Percentiles rank a stretch among this genome's conserved stretches.
These are phyloP conservation scores for Limonium bicolor DNA, from an alignment of 148 eudicot species.

Conservation along the genomic window DNA sequence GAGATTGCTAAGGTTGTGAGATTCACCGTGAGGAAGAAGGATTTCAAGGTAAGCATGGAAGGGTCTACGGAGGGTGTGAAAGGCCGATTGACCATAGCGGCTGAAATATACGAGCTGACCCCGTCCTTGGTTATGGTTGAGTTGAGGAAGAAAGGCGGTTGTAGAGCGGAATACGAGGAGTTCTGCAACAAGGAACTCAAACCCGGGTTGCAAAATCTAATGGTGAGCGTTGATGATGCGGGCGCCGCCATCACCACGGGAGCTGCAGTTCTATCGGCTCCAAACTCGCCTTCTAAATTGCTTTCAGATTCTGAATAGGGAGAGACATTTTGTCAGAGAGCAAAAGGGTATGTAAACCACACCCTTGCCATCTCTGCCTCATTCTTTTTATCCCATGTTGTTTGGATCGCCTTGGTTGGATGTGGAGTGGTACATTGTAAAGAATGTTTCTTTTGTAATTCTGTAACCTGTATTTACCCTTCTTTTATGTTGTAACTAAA, in stretches of 20 bases:
- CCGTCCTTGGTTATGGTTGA: constrained; percentile 57
- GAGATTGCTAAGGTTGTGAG: constrained; percentile 69
- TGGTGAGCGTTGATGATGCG: constrained; percentile 12
- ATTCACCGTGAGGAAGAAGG: constrained; percentile 61
- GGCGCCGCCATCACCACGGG: constrained; percentile 4
- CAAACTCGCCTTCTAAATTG: constrained; percentile 6
- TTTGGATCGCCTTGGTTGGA: too few species aligned
- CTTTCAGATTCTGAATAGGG: constrained; percentile 31
- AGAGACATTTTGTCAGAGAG: constrained; percentile 10
- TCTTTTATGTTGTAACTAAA: too few species aligned
- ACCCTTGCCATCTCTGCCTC: too few species aligned
- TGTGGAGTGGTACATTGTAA: too few species aligned
- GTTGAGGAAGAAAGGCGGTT: constrained; percentile 63
- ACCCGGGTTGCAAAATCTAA: constrained; percentile 40
- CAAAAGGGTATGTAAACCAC: background rate
- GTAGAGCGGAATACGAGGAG: constrained; percentile 46
- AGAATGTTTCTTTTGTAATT: too few species aligned
- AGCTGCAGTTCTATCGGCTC: too few species aligned
- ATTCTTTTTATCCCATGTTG: too few species aligned
- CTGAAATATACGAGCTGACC: constrained; percentile 70
- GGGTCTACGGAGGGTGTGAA: constrained; percentile 52
- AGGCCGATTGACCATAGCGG: constrained; percentile 52
- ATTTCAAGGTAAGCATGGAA: constrained; percentile 56
- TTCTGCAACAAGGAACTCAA: constrained; percentile 40
- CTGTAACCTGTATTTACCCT: too few species aligned